phyloP scores from a whole-genome alignment of 805 yeast species.

The Yamadazyma tumulicola region DNA sequence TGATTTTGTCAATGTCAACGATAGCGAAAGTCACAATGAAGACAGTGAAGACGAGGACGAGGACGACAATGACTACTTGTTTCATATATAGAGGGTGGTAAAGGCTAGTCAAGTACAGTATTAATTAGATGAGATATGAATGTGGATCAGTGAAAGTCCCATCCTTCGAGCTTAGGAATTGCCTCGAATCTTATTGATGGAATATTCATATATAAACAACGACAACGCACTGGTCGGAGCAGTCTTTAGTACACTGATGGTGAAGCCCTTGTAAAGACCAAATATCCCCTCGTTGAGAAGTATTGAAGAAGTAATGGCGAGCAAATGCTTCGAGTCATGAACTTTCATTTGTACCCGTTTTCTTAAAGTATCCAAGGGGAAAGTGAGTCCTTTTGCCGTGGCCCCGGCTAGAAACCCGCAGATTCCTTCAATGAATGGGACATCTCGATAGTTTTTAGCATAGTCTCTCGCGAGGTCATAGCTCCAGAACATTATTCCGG shows the following conservation, averaged over 20 bases:
- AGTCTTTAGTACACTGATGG: constrained; percentile 67
- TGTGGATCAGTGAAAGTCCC: too few relatives aligned
- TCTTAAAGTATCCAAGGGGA: constrained; percentile 83
- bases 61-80: constrained; percentile 30
- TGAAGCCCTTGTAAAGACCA: constrained; percentile 74
- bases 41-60: constrained; percentile 15
- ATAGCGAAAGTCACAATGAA: constrained; percentile 13
- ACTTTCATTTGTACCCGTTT: constrained; percentile 65
- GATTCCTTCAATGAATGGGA: constrained; percentile 47
- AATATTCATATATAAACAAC: constrained; percentile 59
- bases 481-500: constrained; percentile 72
- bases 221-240: constrained; percentile 78
- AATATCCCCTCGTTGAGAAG: constrained; percentile 53
- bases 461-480: constrained; percentile 52
- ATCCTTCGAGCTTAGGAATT: too few relatives aligned
- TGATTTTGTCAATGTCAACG: constrained; percentile 25
- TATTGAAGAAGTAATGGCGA: constrained; percentile 27
- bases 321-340: neutral
- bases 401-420: constrained; percentile 79
- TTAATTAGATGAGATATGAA: neutral
- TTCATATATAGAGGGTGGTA: constrained; percentile 15
- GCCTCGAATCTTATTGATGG: constrained; percentile 12
- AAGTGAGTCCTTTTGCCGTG: constrained; percentile 66
- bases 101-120: too few relatives aligned
- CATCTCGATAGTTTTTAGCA: constrained; percentile 17